These are phyloP conservation scores for Lasiodiplodia citricola DNA, from an alignment of 2,329 filamentous ascomycete species.

Conservation along the genomic window DNA sequence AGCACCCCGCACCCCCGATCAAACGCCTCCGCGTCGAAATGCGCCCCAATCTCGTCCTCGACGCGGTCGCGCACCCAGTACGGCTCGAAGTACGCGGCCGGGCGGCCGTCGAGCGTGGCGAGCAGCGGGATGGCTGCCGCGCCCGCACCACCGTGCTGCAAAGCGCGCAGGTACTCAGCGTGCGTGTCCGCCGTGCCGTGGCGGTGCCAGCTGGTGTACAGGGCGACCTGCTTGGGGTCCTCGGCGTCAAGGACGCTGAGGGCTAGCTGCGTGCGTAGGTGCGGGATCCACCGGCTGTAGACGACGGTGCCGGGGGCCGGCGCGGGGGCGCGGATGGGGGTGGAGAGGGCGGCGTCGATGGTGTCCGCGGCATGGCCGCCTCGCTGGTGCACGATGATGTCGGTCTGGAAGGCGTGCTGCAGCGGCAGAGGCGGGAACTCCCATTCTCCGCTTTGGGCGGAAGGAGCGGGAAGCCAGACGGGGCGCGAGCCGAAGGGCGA, in stretches of 20 bases:
- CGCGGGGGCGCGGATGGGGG: constrained; percentile 72
- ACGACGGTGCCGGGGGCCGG: constrained; percentile 71
- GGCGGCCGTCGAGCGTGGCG: constrained; percentile 71
- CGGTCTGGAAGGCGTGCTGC: not conserved
- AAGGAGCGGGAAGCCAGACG: constrained; percentile 46
- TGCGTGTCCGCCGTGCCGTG: constrained; percentile 77
- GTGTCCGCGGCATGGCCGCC: constrained; percentile 46
- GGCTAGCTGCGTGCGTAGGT: constrained; percentile 76
- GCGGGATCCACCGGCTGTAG: constrained; percentile 80
- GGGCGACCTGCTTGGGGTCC: constrained; percentile 65
- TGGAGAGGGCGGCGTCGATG: constrained; percentile 60
- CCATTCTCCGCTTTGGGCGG: constrained; percentile 23
- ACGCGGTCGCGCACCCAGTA: constrained; percentile 72
- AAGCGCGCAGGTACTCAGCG: constrained; percentile 69
- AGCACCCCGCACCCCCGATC: constrained; percentile 67
- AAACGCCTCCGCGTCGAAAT: constrained; percentile 61
- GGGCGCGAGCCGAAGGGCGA: constrained; percentile 50
- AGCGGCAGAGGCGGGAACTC: not conserved
- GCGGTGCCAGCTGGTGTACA: constrained; percentile 81
- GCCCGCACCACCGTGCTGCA: constrained; percentile 57
- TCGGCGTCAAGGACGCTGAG: constrained; percentile 73
- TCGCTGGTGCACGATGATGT: not conserved
- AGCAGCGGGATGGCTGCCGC: constrained; percentile 64
- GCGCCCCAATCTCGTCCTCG: constrained; percentile 61
- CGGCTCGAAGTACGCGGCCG: constrained; percentile 79